These are phyloP conservation scores for Lithohypha guttulata DNA, from an alignment of 2,329 filamentous ascomycete species.

Conservation along the genomic window DNA sequence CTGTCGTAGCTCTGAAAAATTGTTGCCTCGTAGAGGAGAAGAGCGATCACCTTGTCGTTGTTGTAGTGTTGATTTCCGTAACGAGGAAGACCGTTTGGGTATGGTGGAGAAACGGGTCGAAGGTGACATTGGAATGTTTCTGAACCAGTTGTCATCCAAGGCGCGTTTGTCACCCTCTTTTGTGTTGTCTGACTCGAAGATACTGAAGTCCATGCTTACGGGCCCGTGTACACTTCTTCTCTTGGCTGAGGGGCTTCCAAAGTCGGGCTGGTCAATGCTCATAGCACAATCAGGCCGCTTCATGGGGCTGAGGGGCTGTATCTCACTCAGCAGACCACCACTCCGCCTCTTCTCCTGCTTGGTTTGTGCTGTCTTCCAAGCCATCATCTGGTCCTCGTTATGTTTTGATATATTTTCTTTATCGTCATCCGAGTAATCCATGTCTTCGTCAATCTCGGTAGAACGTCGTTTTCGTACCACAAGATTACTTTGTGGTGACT, in stretches of 20 bases:
- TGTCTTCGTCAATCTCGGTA: constrained; percentile 34
- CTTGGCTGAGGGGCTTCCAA: constrained; percentile 82
- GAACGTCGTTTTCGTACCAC: constrained; percentile 24
- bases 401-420: constrained; percentile 20
- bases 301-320: constrained; percentile 58
- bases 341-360: constrained; percentile 41
- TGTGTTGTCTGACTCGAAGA: constrained; percentile 51
- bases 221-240: constrained; percentile 74
- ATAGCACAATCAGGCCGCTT: constrained; percentile 80
- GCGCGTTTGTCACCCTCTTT: constrained; percentile 24
- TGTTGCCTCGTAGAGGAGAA: constrained; percentile 36
- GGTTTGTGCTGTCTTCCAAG: constrained; percentile 30
- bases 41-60: constrained; percentile 64
- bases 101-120: constrained; percentile 42
- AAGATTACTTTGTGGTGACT: constrained; percentile 58
- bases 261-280: constrained; percentile 67
- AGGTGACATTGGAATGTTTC: constrained; percentile 22
- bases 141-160: constrained; percentile 25
- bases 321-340: constrained; percentile 40
- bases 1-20: constrained; percentile 37
- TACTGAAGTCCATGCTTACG: constrained; percentile 56
- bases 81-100: constrained; percentile 60
- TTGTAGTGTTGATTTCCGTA: constrained; percentile 78
- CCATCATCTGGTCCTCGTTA: constrained; percentile 14
- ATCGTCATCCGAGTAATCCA: constrained; percentile 32